These are phyloP conservation scores for Lentinula edodes DNA, from an alignment of 768 basidiomycete species.

Conservation along the genomic window DNA sequence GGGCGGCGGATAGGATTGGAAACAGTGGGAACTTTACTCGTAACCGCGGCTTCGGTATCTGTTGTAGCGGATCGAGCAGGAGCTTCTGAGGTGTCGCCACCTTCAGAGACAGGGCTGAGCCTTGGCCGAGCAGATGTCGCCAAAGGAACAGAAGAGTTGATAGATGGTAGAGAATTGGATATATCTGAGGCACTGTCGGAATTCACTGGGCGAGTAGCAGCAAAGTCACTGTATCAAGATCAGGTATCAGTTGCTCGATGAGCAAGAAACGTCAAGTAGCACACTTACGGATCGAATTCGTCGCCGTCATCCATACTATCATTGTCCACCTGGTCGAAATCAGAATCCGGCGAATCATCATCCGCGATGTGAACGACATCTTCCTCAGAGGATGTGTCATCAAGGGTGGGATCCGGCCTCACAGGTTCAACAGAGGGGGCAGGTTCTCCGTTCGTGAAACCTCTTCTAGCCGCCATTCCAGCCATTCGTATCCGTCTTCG, in stretches of 20 bases:
- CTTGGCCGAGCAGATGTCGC: background rate
- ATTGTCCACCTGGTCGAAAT: slow-evolving; percentile 43
- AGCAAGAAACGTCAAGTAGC: background rate
- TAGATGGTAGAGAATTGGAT: slow-evolving; percentile 31
- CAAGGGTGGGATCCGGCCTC: slow-evolving; percentile 29
- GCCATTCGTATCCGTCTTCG: slow-evolving; percentile 62
- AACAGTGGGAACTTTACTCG: slow-evolving; percentile 33
- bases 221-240: slow-evolving; percentile 51
- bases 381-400: slow-evolving; percentile 54
- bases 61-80: slow-evolving; percentile 6
- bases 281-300: slow-evolving; percentile 74
- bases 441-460: slow-evolving; percentile 21
- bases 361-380: slow-evolving; percentile 42
- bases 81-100: slow-evolving; percentile 21
- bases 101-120: slow-evolving; percentile 49
- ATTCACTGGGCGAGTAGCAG: slow-evolving; percentile 47
- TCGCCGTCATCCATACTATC: slow-evolving; percentile 60
- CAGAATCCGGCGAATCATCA: slow-evolving; percentile 42
- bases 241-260: background rate
- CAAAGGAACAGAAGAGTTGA: slow-evolving; percentile 44
- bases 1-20: slow-evolving; percentile 12
- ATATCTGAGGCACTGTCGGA: slow-evolving; percentile 48
- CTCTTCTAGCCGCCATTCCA: slow-evolving; percentile 23
- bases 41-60: slow-evolving; percentile 27
- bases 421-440: slow-evolving; percentile 23